A percentile compares a stretch with the other conserved stretches of the same genome.
Evolutionary conservation across 495 filamentous ascomycete genomes (phyloP).

Genomic region (Cercophora sp.): DNA sequence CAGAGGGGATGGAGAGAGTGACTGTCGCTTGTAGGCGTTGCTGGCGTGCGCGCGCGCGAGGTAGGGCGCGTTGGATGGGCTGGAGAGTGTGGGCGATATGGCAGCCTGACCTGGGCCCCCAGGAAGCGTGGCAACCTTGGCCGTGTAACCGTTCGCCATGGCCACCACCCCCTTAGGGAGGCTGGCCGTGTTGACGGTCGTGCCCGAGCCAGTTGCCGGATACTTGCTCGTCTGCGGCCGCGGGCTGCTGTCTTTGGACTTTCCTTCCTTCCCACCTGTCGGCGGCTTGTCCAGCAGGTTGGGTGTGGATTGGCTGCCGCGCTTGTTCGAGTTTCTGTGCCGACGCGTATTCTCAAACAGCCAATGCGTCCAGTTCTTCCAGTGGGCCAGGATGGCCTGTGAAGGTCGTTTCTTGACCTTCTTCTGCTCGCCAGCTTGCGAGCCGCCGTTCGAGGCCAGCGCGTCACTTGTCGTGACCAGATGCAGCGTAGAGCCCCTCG

Average conservation of each 20-base stretch:
- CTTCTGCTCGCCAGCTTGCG: constrained; percentile 28
- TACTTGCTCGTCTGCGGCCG: constrained; percentile 54
- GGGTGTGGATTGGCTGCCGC: constrained; percentile 52
- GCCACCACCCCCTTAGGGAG: constrained; percentile 33
- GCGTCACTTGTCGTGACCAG: constrained; percentile 62
- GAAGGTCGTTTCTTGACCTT: constrained; percentile 47
- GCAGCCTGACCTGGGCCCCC: constrained; percentile 13
- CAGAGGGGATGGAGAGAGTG: constrained; percentile 81
- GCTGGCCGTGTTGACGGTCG: constrained; percentile 22
- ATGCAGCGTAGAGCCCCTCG: constrained; percentile 74
- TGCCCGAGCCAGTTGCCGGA: constrained; percentile 24
- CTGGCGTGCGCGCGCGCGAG: constrained; percentile 45
- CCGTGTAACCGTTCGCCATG: constrained; percentile 35
- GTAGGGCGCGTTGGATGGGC: constrained; percentile 43
- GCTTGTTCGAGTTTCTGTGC: constrained; percentile 37
- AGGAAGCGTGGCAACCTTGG: constrained; percentile 6
- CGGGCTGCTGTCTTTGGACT: constrained; percentile 45
- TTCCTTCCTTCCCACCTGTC: constrained; percentile 38
- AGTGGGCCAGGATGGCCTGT: constrained; percentile 56
- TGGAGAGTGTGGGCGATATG: constrained; percentile 26
- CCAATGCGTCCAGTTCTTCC: constrained; percentile 65
- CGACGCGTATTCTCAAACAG: constrained; percentile 46
- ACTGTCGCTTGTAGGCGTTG: constrained; percentile 66
- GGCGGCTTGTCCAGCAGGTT: constrained; percentile 42
- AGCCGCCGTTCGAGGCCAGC: constrained; percentile 23